Evolutionary conservation across 2,329 filamentous ascomycete genomes (phyloP), one percentile per base, ranked within the genome.

Genomic region (Capronia coronata): DNA sequence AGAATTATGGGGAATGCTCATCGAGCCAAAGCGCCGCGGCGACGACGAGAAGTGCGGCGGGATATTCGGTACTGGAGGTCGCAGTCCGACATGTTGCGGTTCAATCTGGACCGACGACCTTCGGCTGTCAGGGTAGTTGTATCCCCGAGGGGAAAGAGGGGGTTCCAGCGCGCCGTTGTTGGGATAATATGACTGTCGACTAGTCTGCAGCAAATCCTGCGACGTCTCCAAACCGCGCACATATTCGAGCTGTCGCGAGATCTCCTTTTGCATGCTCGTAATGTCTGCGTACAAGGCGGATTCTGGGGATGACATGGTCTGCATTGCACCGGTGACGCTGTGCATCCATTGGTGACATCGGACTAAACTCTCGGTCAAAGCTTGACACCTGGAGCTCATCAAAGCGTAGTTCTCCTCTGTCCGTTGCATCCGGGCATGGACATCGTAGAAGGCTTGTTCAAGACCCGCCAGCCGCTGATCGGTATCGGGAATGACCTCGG

Each of bases 21-120:
- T 91, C 18, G 91, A 96, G 43, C 90, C 90, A 67, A 90, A 95
- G 25, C 87, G 83, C 52, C 89, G 82, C 13, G 88, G 83, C 57
- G 82, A 86, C 49, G 83, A 79, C 11, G 87, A 83, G 48, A 95
- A 75, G 65, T 89, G 87, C n/a, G 88, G 83, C 14, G 57, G 56
- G 11, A 57, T 56, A 5, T 53, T 44, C 8, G 57, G 57, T 16
- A 56, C 54, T 27, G 56, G 57, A 25, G 58, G 58, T 37, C 58
- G 43, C 30, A 56, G 43, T 8, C 52, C 55, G 11, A 61, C 57
- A 41, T 59, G 58, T 29, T 58, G 58, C 69, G 55, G 77, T 74
- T 45, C 78, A 75, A 43, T 82, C 77, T 48, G 79, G 43, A 90
- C 73, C 43, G 84, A 88, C 19, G 77, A 77, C 42, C 86, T 78